Conservation (phyloP, 1,284 basidiomycete genomes). For the Sporisorium sorghi region DNA sequence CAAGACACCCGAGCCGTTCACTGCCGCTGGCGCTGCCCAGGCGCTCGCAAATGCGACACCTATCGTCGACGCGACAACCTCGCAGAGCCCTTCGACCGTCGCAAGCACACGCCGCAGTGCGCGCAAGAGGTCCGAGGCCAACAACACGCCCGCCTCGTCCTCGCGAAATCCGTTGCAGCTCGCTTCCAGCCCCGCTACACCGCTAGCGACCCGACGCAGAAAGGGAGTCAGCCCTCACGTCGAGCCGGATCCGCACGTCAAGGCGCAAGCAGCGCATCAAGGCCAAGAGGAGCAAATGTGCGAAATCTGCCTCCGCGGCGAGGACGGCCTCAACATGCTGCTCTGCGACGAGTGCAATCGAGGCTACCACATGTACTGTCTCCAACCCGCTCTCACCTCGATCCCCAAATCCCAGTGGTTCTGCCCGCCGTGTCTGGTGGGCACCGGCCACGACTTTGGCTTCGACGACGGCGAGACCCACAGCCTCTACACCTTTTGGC, state of each 20-base stretch:
- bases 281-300: slow-evolving; percentile 58
- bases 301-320: slow-evolving; percentile 78
- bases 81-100: slow-evolving; percentile 34
- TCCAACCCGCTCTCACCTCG: slow-evolving; percentile 84
- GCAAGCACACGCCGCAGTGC: slow-evolving; percentile 44
- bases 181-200: slow-evolving; percentile 30
- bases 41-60: slow-evolving; percentile 27
- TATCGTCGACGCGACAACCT: slow-evolving; percentile 8
- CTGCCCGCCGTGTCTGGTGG: slow-evolving; percentile 90
- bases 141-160: slow-evolving; percentile 25
- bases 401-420: slow-evolving; percentile 96
- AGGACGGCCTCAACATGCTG: slow-evolving; percentile 88
- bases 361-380: slow-evolving; percentile 93
- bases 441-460: slow-evolving; percentile 96
- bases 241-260: slow-evolving; percentile 23
- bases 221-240: slow-evolving; percentile 41
- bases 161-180: slow-evolving; percentile 28
- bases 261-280: slow-evolving; percentile 6
- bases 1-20: slow-evolving; percentile 41
- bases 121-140: slow-evolving; percentile 37
- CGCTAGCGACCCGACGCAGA: slow-evolving; percentile 25
- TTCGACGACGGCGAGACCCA: slow-evolving; percentile 99
- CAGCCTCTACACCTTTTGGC: slow-evolving; percentile 89
- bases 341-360: slow-evolving; percentile 97
- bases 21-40: slow-evolving; percentile 28